Percentiles rank a stretch among this genome's conserved stretches.
These are phyloP conservation scores for Diplocarpon rosae DNA, from an alignment of 2,329 filamentous ascomycete genomes.

Conservation along the genomic window DNA sequence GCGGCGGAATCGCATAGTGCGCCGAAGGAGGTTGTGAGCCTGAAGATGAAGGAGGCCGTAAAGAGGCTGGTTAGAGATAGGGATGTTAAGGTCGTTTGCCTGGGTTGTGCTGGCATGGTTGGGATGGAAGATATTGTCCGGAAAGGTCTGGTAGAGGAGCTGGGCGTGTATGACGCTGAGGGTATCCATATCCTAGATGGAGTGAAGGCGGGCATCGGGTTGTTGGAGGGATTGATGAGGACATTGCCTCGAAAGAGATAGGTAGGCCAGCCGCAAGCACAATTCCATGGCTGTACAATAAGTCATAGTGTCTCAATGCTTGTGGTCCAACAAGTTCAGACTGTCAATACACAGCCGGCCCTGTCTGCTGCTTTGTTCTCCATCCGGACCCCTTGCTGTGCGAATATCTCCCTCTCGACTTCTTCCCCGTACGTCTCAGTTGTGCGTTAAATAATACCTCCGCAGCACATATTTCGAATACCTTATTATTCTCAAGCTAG, in stretches of 20 bases:
- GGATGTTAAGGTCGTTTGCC: conserved; percentile 56
- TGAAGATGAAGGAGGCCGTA: conserved; percentile 59
- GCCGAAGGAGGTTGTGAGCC: conserved; percentile 49
- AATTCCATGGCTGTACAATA: background rate
- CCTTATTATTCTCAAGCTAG: too few species aligned
- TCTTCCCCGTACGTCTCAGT: too few species aligned
- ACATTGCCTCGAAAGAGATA: conserved; percentile 10
- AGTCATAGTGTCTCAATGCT: too few species aligned
- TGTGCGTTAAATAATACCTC: too few species aligned
- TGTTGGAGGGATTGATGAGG: conserved; percentile 21
- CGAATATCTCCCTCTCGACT: too few species aligned
- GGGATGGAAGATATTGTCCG: conserved; percentile 71
- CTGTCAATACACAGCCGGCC: too few species aligned
- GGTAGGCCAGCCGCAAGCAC: background rate
- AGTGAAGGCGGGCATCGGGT: conserved; percentile 52
- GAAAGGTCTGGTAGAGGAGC: conserved; percentile 51
- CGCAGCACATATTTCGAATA: too few species aligned
- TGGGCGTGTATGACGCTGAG: conserved; percentile 47
- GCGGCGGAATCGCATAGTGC: conserved; percentile 70
- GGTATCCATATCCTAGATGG: conserved; percentile 67
- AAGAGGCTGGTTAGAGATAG: conserved; percentile 47
- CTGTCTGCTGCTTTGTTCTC: too few species aligned
- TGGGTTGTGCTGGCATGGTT: conserved; percentile 88
- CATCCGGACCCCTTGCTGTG: too few species aligned
- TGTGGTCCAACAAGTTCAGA: too few species aligned